Conservation (phyloP, 2,329 filamentous ascomycete genomes). For the Plenodomus lindquistii region DNA sequence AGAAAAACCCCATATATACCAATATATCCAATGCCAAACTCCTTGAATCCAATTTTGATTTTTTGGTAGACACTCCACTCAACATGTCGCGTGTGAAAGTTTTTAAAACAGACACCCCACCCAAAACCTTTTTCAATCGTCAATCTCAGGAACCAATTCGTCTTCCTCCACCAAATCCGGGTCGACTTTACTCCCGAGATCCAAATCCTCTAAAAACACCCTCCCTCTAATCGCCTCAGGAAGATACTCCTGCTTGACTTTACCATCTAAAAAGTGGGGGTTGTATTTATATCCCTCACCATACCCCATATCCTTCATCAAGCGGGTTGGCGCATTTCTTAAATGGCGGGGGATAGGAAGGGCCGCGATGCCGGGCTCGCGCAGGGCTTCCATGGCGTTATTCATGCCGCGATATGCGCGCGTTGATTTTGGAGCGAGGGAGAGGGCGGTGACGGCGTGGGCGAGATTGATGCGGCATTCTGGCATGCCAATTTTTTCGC, state of each 20-base stretch:
- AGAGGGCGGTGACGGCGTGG: conserved; percentile 81
- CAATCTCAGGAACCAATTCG: conserved; percentile 29
- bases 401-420: conserved; percentile 80
- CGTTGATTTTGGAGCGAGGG: conserved; percentile 82
- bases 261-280: conserved; percentile 82
- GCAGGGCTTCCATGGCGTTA: conserved; percentile 76
- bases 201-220: conserved; percentile 75
- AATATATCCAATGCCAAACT: too few relatives aligned
- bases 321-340: conserved; percentile 84
- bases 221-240: conserved; percentile 73
- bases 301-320: conserved; percentile 93
- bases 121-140: too few relatives aligned
- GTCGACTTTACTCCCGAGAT: conserved; percentile 80
- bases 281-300: conserved; percentile 96
- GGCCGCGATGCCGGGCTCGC: conserved; percentile 80
- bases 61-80: too few relatives aligned
- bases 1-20: too few relatives aligned
- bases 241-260: conserved; percentile 86
- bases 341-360: conserved; percentile 85
- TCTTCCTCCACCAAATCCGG: conserved; percentile 35
- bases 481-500: conserved; percentile 92
- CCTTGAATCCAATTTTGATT: too few relatives aligned
- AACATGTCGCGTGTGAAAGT: too few relatives aligned
- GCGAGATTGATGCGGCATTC: conserved; percentile 92
- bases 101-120: too few relatives aligned